phyloP scores from a whole-genome alignment of 208 protist genomes.

The Vickermania spadyakhi region DNA sequence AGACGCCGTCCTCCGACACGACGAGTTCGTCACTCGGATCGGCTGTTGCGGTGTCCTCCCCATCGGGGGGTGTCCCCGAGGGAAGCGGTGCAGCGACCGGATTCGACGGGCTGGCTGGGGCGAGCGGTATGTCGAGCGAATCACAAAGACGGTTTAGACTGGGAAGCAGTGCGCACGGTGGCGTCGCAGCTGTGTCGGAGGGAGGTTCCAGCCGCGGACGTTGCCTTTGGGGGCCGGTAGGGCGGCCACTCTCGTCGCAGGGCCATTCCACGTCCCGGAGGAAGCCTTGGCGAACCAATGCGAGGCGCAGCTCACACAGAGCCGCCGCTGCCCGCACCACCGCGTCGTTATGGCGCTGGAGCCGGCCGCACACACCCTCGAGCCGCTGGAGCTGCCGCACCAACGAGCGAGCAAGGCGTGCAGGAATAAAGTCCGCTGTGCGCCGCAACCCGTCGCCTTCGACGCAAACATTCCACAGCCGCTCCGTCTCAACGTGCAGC shows the following conservation, averaged over 20 bases:
- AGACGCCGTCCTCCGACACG: not conserved
- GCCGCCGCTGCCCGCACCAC: constrained; percentile 10
- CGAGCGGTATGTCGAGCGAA: not conserved
- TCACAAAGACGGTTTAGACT: not conserved
- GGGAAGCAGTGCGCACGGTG: not conserved
- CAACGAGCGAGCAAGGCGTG: constrained; percentile 11
- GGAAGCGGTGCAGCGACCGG: not conserved
- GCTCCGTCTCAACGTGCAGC: constrained; percentile 17
- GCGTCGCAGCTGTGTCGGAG: not conserved
- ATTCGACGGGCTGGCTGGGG: not conserved
- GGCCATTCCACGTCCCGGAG: not conserved
- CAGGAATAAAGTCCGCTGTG: constrained; percentile 14
- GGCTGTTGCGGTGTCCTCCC: not conserved
- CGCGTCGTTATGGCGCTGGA: constrained; percentile 10
- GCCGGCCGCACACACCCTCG: constrained; percentile 14
- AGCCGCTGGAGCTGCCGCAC: constrained; percentile 12
- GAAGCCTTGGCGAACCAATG: no score
- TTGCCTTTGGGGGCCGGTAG: not conserved
- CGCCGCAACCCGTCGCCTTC: constrained; percentile 23
- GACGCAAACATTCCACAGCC: constrained; percentile 60
- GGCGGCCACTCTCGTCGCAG: not conserved
- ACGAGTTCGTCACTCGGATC: no score
- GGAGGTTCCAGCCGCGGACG: not conserved
- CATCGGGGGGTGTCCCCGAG: not conserved
- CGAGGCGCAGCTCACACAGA: constrained; percentile 4